phyloP scores from a whole-genome alignment of 169 alveolate species.

The Cryptosporidium muris region DNA sequence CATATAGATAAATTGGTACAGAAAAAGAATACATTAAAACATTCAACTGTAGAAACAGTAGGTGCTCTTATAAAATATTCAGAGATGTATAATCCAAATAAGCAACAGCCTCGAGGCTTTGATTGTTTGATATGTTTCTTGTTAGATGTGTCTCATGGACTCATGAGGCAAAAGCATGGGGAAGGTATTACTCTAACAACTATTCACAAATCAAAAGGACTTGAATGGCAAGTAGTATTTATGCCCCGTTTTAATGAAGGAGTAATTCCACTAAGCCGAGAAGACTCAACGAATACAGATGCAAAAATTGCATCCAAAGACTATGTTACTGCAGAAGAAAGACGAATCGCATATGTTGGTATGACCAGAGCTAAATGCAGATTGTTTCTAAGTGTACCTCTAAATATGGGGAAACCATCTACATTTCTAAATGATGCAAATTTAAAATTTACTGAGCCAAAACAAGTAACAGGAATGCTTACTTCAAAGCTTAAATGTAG shows the following conservation, averaged over 20 bases:
- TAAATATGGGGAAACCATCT: slow-evolving; percentile 43
- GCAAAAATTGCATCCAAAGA: slow-evolving; percentile 22
- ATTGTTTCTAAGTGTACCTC: slow-evolving; percentile 54
- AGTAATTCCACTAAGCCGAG: slow-evolving; percentile 73
- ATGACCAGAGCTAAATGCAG: slow-evolving; percentile 81
- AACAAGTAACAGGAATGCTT: not conserved
- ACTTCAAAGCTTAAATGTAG: slow-evolving; percentile 4
- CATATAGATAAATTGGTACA: no score
- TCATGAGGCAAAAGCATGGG: slow-evolving; percentile 70
- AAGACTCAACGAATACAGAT: not conserved
- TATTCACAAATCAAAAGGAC: slow-evolving; percentile 84
- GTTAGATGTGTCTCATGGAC: slow-evolving; percentile 72
- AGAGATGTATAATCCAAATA: slow-evolving; percentile 73
- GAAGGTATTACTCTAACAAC: slow-evolving; percentile 80
- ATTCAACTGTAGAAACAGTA: no score
- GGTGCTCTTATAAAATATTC: slow-evolving; percentile 40
- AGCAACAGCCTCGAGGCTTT: slow-evolving; percentile 72
- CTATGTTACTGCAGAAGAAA: slow-evolving; percentile 79
- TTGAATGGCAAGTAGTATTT: slow-evolving; percentile 84
- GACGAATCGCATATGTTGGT: slow-evolving; percentile 85
- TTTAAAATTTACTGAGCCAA: not conserved
- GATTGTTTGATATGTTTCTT: slow-evolving; percentile 74
- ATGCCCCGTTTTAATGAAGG: slow-evolving; percentile 79
- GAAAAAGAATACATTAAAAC: no score
- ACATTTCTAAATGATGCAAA: slow-evolving; percentile 56